Percentiles rank a stretch among this genome's conserved stretches.
phyloP scores from a whole-genome alignment of 2,329 filamentous ascomycete genomes.

The Ophiocordyceps camponoti-saundersi region DNA sequence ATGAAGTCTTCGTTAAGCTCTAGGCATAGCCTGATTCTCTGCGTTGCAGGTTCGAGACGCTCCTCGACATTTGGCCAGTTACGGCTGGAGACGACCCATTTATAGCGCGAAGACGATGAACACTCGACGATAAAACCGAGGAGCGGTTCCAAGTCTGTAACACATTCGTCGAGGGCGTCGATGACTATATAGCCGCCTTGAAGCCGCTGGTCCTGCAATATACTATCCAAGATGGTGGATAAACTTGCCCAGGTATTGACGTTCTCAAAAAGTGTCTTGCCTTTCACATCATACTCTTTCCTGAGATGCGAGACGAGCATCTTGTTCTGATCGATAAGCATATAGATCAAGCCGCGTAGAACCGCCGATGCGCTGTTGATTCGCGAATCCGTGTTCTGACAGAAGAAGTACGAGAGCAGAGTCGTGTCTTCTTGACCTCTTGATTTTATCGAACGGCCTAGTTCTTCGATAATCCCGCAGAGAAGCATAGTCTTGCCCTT shows the following conservation, averaged over 20 bases:
- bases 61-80: conserved; percentile 19
- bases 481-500: conserved; percentile 21
- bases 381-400: conserved; percentile 17
- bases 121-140: conserved; percentile 16
- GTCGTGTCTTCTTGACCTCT: neutral
- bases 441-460: neutral
- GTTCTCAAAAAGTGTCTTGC: conserved; percentile 18
- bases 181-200: conserved; percentile 17
- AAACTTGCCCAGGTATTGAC: conserved; percentile 19
- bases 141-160: conserved; percentile 10
- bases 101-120: conserved; percentile 10
- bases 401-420: conserved; percentile 20
- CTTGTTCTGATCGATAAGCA: conserved; percentile 16
- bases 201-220: conserved; percentile 18
- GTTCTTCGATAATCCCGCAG: conserved; percentile 11
- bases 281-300: conserved; percentile 9
- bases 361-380: conserved; percentile 22
- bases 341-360: conserved; percentile 23
- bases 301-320: conserved; percentile 16
- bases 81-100: conserved; percentile 27
- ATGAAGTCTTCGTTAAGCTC: conserved; percentile 18
- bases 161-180: conserved; percentile 30
- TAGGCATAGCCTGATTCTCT: conserved; percentile 12
- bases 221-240: conserved; percentile 17
- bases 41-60: conserved; percentile 6